Percentiles rank a stretch among this genome's conserved stretches.
phyloP scores from a whole-genome alignment of 2,329 filamentous ascomycete species.

The Fusarium nelsonii region DNA sequence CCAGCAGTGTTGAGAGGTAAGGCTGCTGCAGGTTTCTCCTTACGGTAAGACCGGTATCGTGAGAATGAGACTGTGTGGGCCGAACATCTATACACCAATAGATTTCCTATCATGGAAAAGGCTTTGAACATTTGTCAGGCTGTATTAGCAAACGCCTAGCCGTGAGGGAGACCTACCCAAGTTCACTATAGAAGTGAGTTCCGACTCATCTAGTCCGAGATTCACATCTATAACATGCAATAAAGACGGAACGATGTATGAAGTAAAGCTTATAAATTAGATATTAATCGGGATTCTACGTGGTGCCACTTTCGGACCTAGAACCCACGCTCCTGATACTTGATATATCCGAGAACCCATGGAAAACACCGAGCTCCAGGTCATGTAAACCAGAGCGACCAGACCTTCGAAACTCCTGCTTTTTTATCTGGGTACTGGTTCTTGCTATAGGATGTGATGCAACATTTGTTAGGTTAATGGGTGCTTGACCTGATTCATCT shows the following conservation, averaged over 20 bases:
- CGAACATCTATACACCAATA: no score
- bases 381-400: slow-evolving; percentile 6
- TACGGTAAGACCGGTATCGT: no score
- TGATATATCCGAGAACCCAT: slow-evolving; percentile 22
- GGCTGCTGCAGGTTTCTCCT: no score
- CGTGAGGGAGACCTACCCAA: no score
- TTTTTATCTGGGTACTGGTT: neutral
- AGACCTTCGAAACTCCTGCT: slow-evolving; percentile 10
- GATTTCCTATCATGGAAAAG: no score
- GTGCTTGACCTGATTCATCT: neutral
- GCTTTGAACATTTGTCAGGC: no score
- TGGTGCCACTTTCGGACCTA: neutral
- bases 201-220: no score
- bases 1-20: no score
- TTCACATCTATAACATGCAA: neutral
- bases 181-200: no score
- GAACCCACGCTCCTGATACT: slow-evolving; percentile 16
- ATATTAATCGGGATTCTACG: neutral
- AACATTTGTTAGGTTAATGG: slow-evolving; percentile 5
- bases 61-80: no score
- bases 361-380: slow-evolving; percentile 4
- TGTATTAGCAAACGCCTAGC: no score
- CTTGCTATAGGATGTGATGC: neutral
- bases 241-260: no score
- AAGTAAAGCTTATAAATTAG: neutral